Percentiles rank a stretch among this genome's conserved stretches.
These are phyloP conservation scores for Podospora australis DNA, from an alignment of 495 filamentous ascomycete genomes.

Conservation along the genomic window DNA sequence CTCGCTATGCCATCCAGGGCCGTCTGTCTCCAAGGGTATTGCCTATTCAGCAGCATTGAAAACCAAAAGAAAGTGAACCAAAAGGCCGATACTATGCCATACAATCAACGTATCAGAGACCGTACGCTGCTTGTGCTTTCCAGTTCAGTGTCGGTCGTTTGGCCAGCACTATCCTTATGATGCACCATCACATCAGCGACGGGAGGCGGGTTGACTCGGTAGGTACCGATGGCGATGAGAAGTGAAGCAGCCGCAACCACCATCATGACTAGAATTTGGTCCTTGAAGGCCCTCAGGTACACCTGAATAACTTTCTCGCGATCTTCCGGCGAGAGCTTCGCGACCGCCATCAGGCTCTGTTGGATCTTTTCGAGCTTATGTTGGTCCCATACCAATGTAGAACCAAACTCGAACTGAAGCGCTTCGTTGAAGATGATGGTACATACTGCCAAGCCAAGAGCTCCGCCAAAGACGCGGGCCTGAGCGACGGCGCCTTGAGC, in stretches of 20 bases:
- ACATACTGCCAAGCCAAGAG: constrained; percentile 45
- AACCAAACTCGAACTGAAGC: constrained; percentile 10
- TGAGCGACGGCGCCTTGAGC: constrained; percentile 52
- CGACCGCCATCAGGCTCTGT: constrained; percentile 12
- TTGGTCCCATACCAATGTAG: constrained; percentile 13
- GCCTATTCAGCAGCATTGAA: too few species aligned
- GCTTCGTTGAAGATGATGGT: constrained; percentile 37
- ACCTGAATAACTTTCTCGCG: constrained; percentile 8
- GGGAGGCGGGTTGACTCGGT: constrained; percentile 9
- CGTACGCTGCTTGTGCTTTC: constrained; percentile 17
- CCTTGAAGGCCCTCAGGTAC: constrained; percentile 17
- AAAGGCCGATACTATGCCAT: background rate
- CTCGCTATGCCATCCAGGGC: too few species aligned
- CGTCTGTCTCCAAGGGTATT: too few species aligned
- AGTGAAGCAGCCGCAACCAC: constrained; percentile 23
- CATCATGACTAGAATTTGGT: constrained; percentile 22
- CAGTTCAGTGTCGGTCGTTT: constrained; percentile 18
- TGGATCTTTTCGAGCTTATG: constrained; percentile 14
- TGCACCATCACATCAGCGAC: constrained; percentile 18
- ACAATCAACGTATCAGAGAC: constrained; percentile 3
- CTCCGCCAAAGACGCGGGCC: constrained; percentile 51
- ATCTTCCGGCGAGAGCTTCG: constrained; percentile 1
- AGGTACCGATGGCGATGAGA: constrained; percentile 22
- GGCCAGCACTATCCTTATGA: constrained; percentile 18
- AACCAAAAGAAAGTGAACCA: background rate